Conservation (phyloP, 768 basidiomycete species). For the Agrocybe praecox region DNA sequence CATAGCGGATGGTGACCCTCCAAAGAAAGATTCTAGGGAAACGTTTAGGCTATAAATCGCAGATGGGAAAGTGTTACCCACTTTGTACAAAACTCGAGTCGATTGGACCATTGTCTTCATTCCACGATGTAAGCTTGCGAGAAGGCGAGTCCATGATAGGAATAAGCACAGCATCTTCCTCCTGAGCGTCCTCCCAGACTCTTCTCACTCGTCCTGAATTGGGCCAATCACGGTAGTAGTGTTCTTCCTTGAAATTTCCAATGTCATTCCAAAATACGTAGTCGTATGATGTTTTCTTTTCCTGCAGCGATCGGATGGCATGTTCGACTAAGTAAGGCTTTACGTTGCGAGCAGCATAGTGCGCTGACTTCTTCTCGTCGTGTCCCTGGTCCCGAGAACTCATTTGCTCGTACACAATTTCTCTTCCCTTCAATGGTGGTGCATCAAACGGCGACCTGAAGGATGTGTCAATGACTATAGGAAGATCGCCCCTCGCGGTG, state of each 20-base stretch:
- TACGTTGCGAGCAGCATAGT: constrained; percentile 55
- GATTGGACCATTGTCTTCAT: constrained; percentile 48
- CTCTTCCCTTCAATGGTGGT: constrained; percentile 40
- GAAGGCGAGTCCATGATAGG: constrained; percentile 41
- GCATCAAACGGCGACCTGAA: constrained; percentile 48
- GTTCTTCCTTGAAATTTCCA: constrained; percentile 46
- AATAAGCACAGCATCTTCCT: constrained; percentile 53
- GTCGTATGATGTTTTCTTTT: constrained; percentile 35
- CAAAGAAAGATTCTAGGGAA: constrained; percentile 56
- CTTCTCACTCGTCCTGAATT: constrained; percentile 37
- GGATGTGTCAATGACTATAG: constrained; percentile 46
- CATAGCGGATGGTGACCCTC: constrained; percentile 44
- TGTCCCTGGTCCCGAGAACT: constrained; percentile 45
- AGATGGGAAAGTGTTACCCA: constrained; percentile 17
- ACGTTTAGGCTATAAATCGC: not conserved
- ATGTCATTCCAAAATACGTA: constrained; percentile 65
- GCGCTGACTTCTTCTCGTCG: constrained; percentile 14
- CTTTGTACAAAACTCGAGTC: constrained; percentile 55
- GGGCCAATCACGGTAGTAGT: constrained; percentile 50
- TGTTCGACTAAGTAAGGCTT: constrained; percentile 55
- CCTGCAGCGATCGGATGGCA: constrained; percentile 31
- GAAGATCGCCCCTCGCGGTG: constrained; percentile 21
- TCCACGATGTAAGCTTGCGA: constrained; percentile 34
- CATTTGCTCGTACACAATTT: constrained; percentile 40
- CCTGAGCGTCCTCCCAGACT: constrained; percentile 36